Evolutionary conservation across 1,284 basidiomycete species (phyloP).

Genomic region (Tremellales sp.): DNA sequence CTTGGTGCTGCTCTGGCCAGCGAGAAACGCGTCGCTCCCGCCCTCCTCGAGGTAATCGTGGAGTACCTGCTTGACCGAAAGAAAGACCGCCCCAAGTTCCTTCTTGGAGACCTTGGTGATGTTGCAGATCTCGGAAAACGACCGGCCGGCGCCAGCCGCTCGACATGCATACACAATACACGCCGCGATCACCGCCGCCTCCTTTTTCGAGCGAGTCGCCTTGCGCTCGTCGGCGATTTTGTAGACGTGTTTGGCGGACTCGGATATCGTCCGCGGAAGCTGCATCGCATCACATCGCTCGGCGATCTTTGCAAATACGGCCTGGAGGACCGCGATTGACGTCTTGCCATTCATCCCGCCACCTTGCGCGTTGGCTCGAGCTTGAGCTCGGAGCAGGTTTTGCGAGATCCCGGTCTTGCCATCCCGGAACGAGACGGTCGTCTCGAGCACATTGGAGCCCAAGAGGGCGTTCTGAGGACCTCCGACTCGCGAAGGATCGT

Average conservation of each 20-base stretch:
- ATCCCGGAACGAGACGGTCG: slow-evolving; percentile 90
- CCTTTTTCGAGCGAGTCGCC: slow-evolving; percentile 81
- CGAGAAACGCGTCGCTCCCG: slow-evolving; percentile 9
- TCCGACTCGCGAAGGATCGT: slow-evolving; percentile 99
- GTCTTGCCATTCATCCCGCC: slow-evolving; percentile 67
- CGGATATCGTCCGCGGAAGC: slow-evolving; percentile 78
- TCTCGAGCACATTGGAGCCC: slow-evolving; percentile 58
- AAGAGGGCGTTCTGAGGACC: slow-evolving; percentile 88
- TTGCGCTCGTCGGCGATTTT: slow-evolving; percentile 93
- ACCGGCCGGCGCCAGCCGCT: slow-evolving; percentile 86
- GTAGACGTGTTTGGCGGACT: slow-evolving; percentile 77
- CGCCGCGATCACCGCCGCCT: slow-evolving; percentile 87
- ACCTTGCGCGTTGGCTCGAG: slow-evolving; percentile 62
- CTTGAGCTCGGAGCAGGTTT: slow-evolving; percentile 81
- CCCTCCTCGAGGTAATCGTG: slow-evolving; percentile 9
- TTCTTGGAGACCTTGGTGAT: slow-evolving; percentile 93
- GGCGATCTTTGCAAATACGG: slow-evolving; percentile 90
- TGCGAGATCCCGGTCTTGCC: slow-evolving; percentile 88
- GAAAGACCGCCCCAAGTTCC: slow-evolving; percentile 84
- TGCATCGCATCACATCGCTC: slow-evolving; percentile 92
- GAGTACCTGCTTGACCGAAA: slow-evolving; percentile 43
- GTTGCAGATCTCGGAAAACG: slow-evolving; percentile 93
- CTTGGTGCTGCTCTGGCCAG: slow-evolving; percentile 44
- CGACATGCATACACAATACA: slow-evolving; percentile 98
- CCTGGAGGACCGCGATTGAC: slow-evolving; percentile 80